Evolutionary conservation across 2,329 filamentous ascomycete genomes (phyloP).

Genomic region (Neobulgaria alba): DNA sequence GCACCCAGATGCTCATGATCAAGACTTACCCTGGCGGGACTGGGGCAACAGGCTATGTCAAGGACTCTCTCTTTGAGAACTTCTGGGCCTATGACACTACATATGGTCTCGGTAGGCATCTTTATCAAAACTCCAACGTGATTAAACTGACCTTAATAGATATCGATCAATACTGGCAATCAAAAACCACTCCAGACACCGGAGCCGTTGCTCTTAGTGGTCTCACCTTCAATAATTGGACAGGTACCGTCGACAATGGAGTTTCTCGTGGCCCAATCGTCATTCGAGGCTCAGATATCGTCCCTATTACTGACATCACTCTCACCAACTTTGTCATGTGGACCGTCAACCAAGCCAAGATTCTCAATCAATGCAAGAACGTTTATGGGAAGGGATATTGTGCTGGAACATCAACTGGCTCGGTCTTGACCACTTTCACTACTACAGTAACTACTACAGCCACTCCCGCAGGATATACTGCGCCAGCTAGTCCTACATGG

Average conservation of each 20-base stretch:
- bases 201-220: conserved; percentile 20
- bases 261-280: conserved; percentile 25
- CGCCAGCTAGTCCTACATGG: conserved; percentile 27
- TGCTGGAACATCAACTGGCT: conserved; percentile 17
- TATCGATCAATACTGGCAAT: conserved; percentile 24
- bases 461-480: conserved; percentile 24
- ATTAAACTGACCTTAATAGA: conserved; percentile 5
- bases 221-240: conserved; percentile 27
- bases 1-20: conserved; percentile 32
- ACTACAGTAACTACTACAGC: conserved; percentile 27
- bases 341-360: conserved; percentile 22
- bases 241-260: conserved; percentile 28
- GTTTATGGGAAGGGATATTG: conserved; percentile 29
- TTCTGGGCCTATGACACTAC: conserved; percentile 21
- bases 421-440: conserved; percentile 22
- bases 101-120: conserved; percentile 15
- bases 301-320: conserved; percentile 27
- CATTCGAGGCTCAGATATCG: conserved; percentile 28
- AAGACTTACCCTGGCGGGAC: conserved; percentile 33
- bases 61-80: conserved; percentile 29
- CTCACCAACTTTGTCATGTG: conserved; percentile 30
- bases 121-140: too few relatives aligned
- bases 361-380: conserved; percentile 30
- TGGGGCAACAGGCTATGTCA: conserved; percentile 28
- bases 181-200: conserved; percentile 18